Conservation (phyloP, 2,329 filamentous ascomycete genomes). For the Fusarium brachygibbosum region DNA sequence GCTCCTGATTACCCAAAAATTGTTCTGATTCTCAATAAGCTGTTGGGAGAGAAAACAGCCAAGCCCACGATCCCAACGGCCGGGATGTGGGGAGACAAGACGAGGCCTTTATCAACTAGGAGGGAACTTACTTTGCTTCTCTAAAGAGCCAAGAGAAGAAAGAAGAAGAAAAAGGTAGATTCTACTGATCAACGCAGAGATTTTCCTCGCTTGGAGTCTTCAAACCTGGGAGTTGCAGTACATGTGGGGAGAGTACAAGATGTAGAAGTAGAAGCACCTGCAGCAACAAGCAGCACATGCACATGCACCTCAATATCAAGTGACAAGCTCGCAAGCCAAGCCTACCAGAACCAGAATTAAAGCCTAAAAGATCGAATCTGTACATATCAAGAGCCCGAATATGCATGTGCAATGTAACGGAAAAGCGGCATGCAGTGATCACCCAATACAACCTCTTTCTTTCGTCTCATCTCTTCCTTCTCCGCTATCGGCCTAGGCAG, state of each 20-base stretch:
- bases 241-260: slow-evolving; percentile 24
- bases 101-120: slow-evolving; percentile 8
- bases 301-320: slow-evolving; percentile 17
- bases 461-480: slow-evolving; percentile 1
- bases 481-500: slow-evolving; percentile 2
- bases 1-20: slow-evolving; percentile 10
- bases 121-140: background rate
- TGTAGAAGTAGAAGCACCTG: too few species aligned
- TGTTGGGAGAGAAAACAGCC: slow-evolving; percentile 17
- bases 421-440: slow-evolving; percentile 1
- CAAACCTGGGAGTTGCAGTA: slow-evolving; percentile 34
- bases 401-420: slow-evolving; percentile 5
- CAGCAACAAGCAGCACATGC: slow-evolving; percentile 3
- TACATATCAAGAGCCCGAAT: too few species aligned
- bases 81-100: slow-evolving; percentile 21
- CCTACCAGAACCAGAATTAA: background rate
- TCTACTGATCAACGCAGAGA: slow-evolving; percentile 6
- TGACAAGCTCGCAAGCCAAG: slow-evolving; percentile 18
- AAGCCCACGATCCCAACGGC: slow-evolving; percentile 27
- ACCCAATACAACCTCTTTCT: background rate
- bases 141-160: background rate
- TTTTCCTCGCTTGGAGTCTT: slow-evolving; percentile 26
- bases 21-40: slow-evolving; percentile 15
- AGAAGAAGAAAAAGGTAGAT: background rate
- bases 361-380: background rate